Percentiles rank a stretch among this genome's conserved stretches.
phyloP scores from a whole-genome alignment of 2,329 filamentous ascomycete species.

The Diplodia corticola region DNA sequence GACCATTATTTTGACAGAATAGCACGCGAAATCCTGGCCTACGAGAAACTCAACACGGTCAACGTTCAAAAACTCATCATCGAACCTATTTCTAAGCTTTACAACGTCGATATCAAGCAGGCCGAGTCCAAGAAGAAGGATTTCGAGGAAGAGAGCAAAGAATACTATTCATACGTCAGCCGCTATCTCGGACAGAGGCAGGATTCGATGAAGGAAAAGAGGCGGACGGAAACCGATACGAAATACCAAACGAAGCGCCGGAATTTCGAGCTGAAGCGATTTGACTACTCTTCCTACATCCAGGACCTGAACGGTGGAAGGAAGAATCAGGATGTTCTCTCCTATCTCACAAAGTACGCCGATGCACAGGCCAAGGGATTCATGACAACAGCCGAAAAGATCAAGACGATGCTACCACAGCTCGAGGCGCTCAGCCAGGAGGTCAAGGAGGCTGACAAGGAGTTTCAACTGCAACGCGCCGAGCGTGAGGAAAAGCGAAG shows the following conservation, averaged over 20 bases:
- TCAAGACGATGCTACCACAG: constrained; percentile 83
- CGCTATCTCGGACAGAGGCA: constrained; percentile 95
- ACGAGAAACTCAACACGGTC: constrained; percentile 79
- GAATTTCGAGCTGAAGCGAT: constrained; percentile 95
- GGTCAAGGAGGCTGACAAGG: constrained; percentile 91
- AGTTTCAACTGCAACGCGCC: constrained; percentile 92
- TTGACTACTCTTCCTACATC: constrained; percentile 99
- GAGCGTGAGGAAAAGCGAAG: constrained; percentile 94
- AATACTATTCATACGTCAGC: constrained; percentile 94
- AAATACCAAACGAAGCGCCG: constrained; percentile 94
- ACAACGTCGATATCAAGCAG: constrained; percentile 95
- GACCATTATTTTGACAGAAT: constrained; percentile 99
- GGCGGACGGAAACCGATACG: constrained; percentile 87
- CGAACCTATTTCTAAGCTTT: constrained; percentile 87
- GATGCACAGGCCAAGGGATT: constrained; percentile 86
- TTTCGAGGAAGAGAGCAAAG: constrained; percentile 97
- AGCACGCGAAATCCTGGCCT: constrained; percentile 81
- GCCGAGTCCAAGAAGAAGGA: constrained; percentile 96
- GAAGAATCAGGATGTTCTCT: constrained; percentile 95
- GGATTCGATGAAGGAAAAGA: constrained; percentile 96
- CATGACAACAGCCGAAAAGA: constrained; percentile 77
- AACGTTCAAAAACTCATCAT: constrained; percentile 94
- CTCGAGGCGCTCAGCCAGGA: constrained; percentile 84
- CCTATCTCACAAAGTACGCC: constrained; percentile 90
- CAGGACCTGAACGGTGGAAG: constrained; percentile 98